Evolutionary conservation across 306 rosid species (phyloP).

Genomic region (Prunus davidiana): DNA sequence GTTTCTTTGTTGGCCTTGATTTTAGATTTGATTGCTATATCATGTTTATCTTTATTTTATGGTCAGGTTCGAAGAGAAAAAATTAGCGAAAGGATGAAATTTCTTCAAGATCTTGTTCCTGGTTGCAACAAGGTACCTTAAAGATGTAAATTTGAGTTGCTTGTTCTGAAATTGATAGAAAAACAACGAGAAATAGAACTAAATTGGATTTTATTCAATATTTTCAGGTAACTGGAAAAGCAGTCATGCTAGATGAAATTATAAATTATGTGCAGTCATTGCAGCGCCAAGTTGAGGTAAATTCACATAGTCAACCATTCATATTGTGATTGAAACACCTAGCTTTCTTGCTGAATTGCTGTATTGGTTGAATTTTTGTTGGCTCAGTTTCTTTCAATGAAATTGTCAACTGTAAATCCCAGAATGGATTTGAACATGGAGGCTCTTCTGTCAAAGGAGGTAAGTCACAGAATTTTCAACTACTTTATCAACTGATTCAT

Average conservation of each 20-base stretch:
- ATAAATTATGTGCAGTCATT: constrained; percentile 85
- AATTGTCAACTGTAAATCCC: constrained; percentile 56
- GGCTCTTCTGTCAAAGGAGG: constrained; percentile 52
- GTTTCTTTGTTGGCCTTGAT: background rate
- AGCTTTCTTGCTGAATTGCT: background rate
- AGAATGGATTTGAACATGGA: constrained; percentile 49
- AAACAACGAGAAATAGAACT: constrained; percentile 1
- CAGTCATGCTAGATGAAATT: constrained; percentile 92
- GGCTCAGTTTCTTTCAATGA: constrained; percentile 63
- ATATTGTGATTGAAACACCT: background rate
- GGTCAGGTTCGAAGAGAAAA: constrained; percentile 89
- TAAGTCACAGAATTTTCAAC: constrained; percentile 18
- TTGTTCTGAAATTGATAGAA: background rate
- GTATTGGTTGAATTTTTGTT: constrained; percentile 3
- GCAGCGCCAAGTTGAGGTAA: constrained; percentile 66
- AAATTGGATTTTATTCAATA: background rate
- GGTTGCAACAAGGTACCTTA: constrained; percentile 82
- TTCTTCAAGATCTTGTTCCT: constrained; percentile 93
- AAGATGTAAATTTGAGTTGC: constrained; percentile 14
- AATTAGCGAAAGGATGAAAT: constrained; percentile 91
- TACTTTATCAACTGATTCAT: background rate
- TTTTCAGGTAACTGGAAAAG: constrained; percentile 87
- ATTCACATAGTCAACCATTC: constrained; percentile 2
- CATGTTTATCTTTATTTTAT: background rate
- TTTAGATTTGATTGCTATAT: constrained; percentile 1